phyloP scores from a whole-genome alignment of 331 rosid species.

The Stylosanthes scabra region DNA sequence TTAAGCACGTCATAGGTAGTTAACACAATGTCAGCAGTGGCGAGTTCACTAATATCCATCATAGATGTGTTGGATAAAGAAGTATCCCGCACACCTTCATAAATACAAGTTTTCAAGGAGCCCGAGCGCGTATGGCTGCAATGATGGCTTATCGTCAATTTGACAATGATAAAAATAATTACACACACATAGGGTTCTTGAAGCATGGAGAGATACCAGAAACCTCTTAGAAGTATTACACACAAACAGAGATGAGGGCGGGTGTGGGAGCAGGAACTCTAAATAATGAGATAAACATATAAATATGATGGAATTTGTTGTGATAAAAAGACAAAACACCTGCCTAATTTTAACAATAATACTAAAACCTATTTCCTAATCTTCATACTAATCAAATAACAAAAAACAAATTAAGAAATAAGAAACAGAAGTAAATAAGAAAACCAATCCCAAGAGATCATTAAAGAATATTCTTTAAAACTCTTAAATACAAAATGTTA shows the following conservation, averaged over 20 bases:
- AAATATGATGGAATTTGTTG: no score
- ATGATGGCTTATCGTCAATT: constrained; percentile 41
- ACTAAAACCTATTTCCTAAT: no score
- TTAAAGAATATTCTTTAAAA: no score
- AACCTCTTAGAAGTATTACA: neutral
- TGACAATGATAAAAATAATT: constrained; percentile 41
- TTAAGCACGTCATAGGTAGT: constrained; percentile 95
- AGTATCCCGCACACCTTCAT: constrained; percentile 82
- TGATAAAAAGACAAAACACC: no score
- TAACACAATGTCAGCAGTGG: constrained; percentile 79
- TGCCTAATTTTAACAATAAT: no score
- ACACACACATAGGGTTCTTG: neutral
- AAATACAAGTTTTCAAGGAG: constrained; percentile 77
- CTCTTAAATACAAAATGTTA: no score
- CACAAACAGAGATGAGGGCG: neutral
- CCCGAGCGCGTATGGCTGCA: constrained; percentile 83
- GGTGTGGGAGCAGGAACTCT: no score
- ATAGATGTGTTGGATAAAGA: constrained; percentile 64
- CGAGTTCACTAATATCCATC: constrained; percentile 70
- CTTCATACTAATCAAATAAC: no score
- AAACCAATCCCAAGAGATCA: no score
- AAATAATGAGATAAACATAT: no score
- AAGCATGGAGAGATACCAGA: constrained; percentile 8
- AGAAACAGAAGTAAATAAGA: no score
- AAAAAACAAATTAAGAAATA: no score